phyloP scores from a whole-genome alignment of 2,329 filamentous ascomycete genomes.

The Remersonia thermophila region DNA sequence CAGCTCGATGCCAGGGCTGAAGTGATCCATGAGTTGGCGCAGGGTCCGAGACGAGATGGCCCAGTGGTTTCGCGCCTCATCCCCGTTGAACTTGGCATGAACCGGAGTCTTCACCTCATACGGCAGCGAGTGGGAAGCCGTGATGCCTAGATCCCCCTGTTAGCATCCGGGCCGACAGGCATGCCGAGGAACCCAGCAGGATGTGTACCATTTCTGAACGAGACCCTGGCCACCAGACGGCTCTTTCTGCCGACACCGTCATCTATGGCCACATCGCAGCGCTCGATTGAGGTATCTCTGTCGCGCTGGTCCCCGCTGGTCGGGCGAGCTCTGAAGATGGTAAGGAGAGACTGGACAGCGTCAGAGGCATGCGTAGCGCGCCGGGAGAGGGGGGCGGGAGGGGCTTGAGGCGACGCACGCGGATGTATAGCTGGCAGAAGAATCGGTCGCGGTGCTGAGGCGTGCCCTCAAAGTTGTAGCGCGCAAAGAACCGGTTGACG shows the following conservation, averaged over 20 bases:
- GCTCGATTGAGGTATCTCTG: conserved; percentile 58
- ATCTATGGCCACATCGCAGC: conserved; percentile 61
- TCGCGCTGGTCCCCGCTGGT: conserved; percentile 46
- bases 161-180: conserved; percentile 7
- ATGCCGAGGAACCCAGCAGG: background rate
- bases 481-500: conserved; percentile 57
- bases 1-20: conserved; percentile 68
- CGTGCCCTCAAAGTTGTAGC: conserved; percentile 52
- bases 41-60: conserved; percentile 58
- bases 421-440: conserved; percentile 63
- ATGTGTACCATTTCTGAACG: conserved; percentile 54
- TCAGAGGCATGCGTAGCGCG: too few relatives aligned
- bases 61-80: conserved; percentile 57
- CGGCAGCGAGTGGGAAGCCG: conserved; percentile 63
- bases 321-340: conserved; percentile 58
- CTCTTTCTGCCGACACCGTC: conserved; percentile 60
- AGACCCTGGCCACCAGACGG: conserved; percentile 60
- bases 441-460: conserved; percentile 46
- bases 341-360: conserved; percentile 47
- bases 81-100: conserved; percentile 61
- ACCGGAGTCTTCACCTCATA: conserved; percentile 65
- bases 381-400: background rate
- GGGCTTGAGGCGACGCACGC: conserved; percentile 29
- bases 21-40: conserved; percentile 67
- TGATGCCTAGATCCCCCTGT: conserved; percentile 40